Evolutionary conservation across 331 rosid species (phyloP).

Genomic region (Arachis monticola): DNA sequence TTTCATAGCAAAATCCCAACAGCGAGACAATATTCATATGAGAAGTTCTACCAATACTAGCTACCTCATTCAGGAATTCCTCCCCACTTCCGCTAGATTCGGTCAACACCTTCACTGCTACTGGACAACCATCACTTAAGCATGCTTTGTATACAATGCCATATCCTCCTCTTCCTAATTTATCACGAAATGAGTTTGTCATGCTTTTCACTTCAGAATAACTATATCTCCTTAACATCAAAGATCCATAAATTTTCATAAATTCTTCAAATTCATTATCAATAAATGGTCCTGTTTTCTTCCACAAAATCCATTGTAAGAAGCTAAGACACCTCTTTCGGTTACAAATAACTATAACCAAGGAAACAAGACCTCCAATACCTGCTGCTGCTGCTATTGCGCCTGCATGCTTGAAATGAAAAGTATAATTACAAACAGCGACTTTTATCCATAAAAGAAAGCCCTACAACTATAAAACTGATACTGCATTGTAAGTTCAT

Average conservation of each 20-base stretch:
- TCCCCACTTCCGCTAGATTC: slow-evolving; percentile 32
- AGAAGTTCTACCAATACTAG: slow-evolving; percentile 40
- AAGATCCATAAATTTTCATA: neutral
- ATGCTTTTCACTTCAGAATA: slow-evolving; percentile 40
- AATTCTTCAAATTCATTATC: slow-evolving; percentile 23
- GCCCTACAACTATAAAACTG: too few species aligned
- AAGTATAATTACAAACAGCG: too few species aligned
- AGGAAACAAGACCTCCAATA: neutral
- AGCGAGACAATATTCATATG: slow-evolving; percentile 49
- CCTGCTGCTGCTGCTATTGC: neutral
- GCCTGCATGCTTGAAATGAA: too few species aligned
- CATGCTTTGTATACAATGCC: slow-evolving; percentile 51
- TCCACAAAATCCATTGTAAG: neutral
- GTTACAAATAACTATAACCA: neutral
- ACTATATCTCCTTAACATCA: slow-evolving; percentile 28
- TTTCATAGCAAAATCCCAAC: slow-evolving; percentile 4
- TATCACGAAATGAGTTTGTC: slow-evolving; percentile 37
- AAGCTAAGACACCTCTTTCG: neutral
- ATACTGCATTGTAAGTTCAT: too few species aligned
- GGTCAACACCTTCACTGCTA: slow-evolving; percentile 43
- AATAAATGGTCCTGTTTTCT: neutral
- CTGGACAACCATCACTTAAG: slow-evolving; percentile 41
- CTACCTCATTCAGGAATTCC: slow-evolving; percentile 50
- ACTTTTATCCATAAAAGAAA: neutral
- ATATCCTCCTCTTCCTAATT: slow-evolving; percentile 51